phyloP scores from a whole-genome alignment of 1,139 yeast species.

The Candida tropicalis region DNA sequence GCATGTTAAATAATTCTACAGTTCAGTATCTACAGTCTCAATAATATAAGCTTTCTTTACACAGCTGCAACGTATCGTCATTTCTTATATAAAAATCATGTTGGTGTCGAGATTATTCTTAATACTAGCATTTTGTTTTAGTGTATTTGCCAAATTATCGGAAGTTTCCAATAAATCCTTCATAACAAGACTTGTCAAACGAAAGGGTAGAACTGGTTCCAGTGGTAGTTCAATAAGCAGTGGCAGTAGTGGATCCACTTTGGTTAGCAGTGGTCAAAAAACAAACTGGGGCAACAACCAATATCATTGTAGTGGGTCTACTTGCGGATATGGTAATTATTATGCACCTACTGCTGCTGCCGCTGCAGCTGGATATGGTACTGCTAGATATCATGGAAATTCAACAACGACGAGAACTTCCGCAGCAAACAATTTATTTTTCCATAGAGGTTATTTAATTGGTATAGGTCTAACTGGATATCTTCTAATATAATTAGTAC shows the following conservation, averaged over 20 bases:
- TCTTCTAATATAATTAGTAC: neutral
- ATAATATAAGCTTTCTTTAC: no score
- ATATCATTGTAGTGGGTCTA: constrained; percentile 10
- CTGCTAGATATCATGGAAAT: constrained; percentile 13
- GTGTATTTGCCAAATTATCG: neutral
- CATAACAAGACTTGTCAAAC: neutral
- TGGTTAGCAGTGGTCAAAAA: neutral
- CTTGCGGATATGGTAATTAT: constrained; percentile 16
- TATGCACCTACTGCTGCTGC: constrained; percentile 17
- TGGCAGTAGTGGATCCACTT: neutral
- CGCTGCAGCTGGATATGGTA: constrained; percentile 17
- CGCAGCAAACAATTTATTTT: neutral
- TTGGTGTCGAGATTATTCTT: neutral
- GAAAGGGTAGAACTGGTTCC: neutral
- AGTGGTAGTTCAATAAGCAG: neutral
- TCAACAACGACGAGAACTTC: neutral
- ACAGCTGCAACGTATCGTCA: no score
- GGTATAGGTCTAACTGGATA: neutral
- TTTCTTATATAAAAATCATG: no score
- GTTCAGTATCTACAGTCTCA: no score
- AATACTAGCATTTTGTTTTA: neutral
- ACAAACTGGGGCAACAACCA: constrained; percentile 2
- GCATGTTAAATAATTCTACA: no score
- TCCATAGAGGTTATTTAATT: neutral
- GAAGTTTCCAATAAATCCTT: neutral